Percentiles rank a stretch among this genome's conserved stretches.
Evolutionary conservation across 2,329 filamentous ascomycete genomes (phyloP).

Genomic region (Macroventuria anomochaeta): DNA sequence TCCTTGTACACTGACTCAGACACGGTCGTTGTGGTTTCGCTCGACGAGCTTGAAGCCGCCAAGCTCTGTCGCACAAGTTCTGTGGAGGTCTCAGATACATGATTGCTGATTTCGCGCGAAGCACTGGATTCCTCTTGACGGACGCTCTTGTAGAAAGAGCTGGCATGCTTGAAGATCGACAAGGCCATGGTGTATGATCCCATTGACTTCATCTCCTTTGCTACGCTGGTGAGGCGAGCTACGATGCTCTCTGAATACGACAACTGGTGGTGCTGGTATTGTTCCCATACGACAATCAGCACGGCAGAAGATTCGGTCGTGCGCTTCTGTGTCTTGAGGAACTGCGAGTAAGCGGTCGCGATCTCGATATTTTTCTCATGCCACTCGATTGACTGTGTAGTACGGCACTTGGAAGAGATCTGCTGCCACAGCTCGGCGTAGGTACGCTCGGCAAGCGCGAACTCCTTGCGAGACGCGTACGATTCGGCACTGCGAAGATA

Average conservation of each 20-base stretch:
- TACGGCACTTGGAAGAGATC: constrained; percentile 55
- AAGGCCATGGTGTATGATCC: constrained; percentile 55
- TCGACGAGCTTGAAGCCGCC: constrained; percentile 38
- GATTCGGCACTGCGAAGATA: constrained; percentile 50
- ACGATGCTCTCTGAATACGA: constrained; percentile 49
- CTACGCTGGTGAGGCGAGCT: constrained; percentile 48
- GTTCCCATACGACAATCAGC: constrained; percentile 56
- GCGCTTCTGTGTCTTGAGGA: constrained; percentile 56
- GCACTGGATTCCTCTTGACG: constrained; percentile 47
- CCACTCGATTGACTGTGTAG: constrained; percentile 52
- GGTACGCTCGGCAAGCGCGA: constrained; percentile 51
- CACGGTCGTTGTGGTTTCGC: constrained; percentile 45
- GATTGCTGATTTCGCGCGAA: constrained; percentile 52
- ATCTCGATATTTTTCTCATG: constrained; percentile 58
- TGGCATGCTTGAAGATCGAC: constrained; percentile 55
- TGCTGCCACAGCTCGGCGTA: constrained; percentile 61
- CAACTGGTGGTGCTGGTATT: constrained; percentile 55
- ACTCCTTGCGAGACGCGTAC: constrained; percentile 41
- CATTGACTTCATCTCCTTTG: constrained; percentile 55
- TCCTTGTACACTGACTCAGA: constrained; percentile 55
- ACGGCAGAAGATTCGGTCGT: constrained; percentile 55
- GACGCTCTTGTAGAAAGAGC: constrained; percentile 42
- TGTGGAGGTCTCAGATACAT: constrained; percentile 52
- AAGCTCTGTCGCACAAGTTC: constrained; percentile 52
- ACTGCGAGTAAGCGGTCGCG: constrained; percentile 56